These are phyloP conservation scores for Sesbania bispinosa DNA, from an alignment of 306 rosid genomes.

Conservation along the genomic window DNA sequence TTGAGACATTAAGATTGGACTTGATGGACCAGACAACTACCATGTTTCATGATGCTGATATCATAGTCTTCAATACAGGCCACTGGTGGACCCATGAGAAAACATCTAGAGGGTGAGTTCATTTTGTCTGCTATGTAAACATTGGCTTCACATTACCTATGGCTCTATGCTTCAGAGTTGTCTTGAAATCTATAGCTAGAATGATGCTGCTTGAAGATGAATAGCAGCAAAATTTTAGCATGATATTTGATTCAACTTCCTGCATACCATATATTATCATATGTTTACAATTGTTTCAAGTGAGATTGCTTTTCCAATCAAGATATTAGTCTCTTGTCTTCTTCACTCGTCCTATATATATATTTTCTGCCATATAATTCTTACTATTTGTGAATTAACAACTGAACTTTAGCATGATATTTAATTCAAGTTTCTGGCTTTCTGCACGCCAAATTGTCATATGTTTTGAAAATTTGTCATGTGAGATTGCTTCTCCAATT, in stretches of 20 bases:
- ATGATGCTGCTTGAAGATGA: constrained; percentile 15
- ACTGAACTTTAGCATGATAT: background rate
- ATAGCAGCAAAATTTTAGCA: background rate
- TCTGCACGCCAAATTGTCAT: background rate
- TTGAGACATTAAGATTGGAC: constrained; percentile 91
- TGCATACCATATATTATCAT: background rate
- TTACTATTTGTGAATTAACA: background rate
- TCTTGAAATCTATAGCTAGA: constrained; percentile 2
- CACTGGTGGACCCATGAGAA: constrained; percentile 99
- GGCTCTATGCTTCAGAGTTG: constrained; percentile 3
- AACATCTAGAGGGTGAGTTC: constrained; percentile 82
- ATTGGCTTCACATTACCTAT: background rate
- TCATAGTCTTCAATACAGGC: constrained; percentile 88
- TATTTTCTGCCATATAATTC: background rate
- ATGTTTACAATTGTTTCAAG: background rate
- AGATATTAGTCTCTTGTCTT: background rate
- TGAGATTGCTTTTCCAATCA: constrained; percentile 6
- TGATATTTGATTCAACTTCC: background rate
- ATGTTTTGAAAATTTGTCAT: background rate
- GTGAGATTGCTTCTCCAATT: background rate
- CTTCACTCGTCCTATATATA: background rate
- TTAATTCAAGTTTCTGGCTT: background rate
- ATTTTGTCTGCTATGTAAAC: background rate
- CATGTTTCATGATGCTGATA: constrained; percentile 71
- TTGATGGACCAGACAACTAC: constrained; percentile 74